Evolutionary conservation across 495 filamentous ascomycete genomes (phyloP).

Genomic region (Letharia lupina): DNA sequence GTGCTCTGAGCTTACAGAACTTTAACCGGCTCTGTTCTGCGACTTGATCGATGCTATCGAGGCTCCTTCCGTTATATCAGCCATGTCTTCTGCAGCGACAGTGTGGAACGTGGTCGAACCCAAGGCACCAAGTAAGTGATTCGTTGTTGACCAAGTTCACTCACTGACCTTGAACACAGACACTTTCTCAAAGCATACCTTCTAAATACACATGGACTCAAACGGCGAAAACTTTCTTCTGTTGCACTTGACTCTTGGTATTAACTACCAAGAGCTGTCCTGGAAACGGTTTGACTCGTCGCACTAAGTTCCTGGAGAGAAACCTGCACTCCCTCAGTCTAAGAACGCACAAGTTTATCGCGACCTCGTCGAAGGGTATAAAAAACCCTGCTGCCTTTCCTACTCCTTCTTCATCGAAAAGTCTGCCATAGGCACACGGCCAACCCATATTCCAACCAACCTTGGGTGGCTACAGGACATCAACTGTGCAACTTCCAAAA

Average conservation of each 20-base stretch:
- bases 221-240: background rate
- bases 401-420: background rate
- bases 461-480: too few species aligned
- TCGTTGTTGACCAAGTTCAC: background rate
- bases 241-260: too few species aligned
- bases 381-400: too few species aligned
- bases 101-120: too few species aligned
- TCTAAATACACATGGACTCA: background rate
- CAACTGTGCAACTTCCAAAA: too few species aligned
- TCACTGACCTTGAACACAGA: background rate
- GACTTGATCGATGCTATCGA: too few species aligned
- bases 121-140: background rate
- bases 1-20: background rate
- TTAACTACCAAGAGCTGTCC: background rate
- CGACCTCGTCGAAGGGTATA: too few species aligned
- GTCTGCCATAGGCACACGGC: background rate
- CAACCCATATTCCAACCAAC: background rate
- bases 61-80: too few species aligned
- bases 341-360: background rate
- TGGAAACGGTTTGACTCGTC: background rate
- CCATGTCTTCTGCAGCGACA: too few species aligned
- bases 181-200: background rate
- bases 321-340: background rate
- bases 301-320: background rate
- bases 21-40: background rate